Base-by-base conservation (phyloP, 768 basidiomycete genomes). In the Termitomyces eurrhizus region DNA sequence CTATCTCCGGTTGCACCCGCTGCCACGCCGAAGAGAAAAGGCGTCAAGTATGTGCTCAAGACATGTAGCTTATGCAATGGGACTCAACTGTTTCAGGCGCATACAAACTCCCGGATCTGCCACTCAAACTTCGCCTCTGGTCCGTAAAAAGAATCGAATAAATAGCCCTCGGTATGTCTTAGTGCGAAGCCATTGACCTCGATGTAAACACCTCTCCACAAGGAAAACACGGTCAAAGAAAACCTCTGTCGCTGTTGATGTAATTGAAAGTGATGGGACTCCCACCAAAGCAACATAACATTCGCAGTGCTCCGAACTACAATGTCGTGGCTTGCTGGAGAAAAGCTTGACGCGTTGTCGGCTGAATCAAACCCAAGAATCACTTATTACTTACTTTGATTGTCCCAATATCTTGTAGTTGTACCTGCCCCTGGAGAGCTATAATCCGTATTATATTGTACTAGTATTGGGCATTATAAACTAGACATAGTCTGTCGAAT, bases 11-110 rank as follows among this genome's bases (percentile, higher is more conserved):
- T 63, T 46, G 61, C 42, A 32, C 7, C 41, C 14, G 59, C 56
- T 7, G 57, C 52, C 16, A 73, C 73, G 2, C 74, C 73, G 8
- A 73, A 70, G 64, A 72, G 68, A 61, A 71, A 70, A 59, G 72
- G 73, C 39, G 62, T 68, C 8, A 75, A 74, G 73, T 75, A 44
- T 59, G 69, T 58, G 26, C 8, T 26, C 21, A 26, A 12, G 4
- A 21, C 13, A 18, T 52, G 11, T 35, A 24, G n/a, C 36, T 24
- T 14, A 4, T 36, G 37, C 11, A 42, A n/a, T 11, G 24, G n/a
- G 13, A 48, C 39, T 52, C 29, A 50, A 29, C 16, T 37, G 36
- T 18, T 49, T n/a, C 8, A 74, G 73, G 51, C 64, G 73, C 52
- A 58, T 65, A 21, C 64, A 69, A 58, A 65, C 67, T 6, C 68